Percentiles rank a stretch among this genome's conserved stretches.
phyloP scores from a whole-genome alignment of 805 yeast genomes.

The Cyberlindnera veronae region DNA sequence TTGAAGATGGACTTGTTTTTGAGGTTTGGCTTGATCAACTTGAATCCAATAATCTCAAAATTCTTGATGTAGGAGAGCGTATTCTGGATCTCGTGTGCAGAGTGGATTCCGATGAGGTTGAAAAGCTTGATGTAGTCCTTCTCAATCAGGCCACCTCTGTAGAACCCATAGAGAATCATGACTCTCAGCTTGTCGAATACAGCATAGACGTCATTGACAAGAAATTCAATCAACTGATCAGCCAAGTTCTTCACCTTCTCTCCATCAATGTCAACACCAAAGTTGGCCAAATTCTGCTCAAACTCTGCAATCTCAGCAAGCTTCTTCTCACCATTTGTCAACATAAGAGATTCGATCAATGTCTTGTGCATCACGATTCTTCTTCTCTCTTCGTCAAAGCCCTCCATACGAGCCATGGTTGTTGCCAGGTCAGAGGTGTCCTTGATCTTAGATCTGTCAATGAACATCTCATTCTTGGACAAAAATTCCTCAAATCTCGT shows the following conservation, averaged over 20 bases:
- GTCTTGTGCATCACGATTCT: conserved; percentile 57
- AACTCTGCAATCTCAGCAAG: conserved; percentile 75
- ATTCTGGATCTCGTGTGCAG: conserved; percentile 37
- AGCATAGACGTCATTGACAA: conserved; percentile 47
- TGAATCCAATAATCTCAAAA: conserved; percentile 56
- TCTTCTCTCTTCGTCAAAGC: conserved; percentile 65
- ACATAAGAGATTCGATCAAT: conserved; percentile 62
- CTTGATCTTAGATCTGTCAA: conserved; percentile 61
- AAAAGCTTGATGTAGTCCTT: conserved; percentile 69
- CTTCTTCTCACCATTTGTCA: conserved; percentile 51
- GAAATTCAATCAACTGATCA: conserved; percentile 53
- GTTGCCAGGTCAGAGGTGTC: conserved; percentile 69
- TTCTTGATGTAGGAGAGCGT: conserved; percentile 55
- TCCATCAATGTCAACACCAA: conserved; percentile 69
- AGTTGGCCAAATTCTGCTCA: conserved; percentile 78
- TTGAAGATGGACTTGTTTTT: conserved; percentile 39
- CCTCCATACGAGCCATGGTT: conserved; percentile 67
- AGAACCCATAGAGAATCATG: conserved; percentile 69
- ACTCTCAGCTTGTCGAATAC: conserved; percentile 71
- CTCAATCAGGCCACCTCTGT: conserved; percentile 77
- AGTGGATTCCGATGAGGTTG: conserved; percentile 44
- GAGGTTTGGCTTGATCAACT: conserved; percentile 42
- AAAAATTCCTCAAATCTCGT: conserved; percentile 60
- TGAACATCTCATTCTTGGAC: conserved; percentile 70
- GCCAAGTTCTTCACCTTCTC: conserved; percentile 55